phyloP scores from a whole-genome alignment of 2,329 filamentous ascomycete genomes.

The Lecanoromycetidae sp. region DNA sequence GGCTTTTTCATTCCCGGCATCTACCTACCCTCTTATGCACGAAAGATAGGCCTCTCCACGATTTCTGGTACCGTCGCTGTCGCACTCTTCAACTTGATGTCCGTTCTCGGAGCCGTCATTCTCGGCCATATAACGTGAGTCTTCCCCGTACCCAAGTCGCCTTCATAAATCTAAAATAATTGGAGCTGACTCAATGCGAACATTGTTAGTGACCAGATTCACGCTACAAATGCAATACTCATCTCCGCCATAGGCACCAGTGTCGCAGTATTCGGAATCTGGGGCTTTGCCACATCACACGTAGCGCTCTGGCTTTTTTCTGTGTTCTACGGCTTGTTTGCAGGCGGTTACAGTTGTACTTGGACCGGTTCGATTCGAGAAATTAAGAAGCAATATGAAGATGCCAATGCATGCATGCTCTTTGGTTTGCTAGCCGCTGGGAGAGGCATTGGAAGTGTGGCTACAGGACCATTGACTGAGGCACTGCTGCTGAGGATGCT shows the following conservation, averaged over 20 bases:
- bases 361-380: constrained; percentile 37
- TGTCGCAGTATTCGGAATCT: constrained; percentile 33
- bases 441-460: constrained; percentile 40
- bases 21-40: constrained; percentile 30
- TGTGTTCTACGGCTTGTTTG: constrained; percentile 35
- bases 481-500: constrained; percentile 28
- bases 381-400: constrained; percentile 26
- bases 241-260: constrained; percentile 32
- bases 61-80: constrained; percentile 25
- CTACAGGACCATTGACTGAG: constrained; percentile 41
- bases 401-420: constrained; percentile 36
- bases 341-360: constrained; percentile 31
- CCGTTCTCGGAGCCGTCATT: constrained; percentile 22
- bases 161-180: too few relatives aligned
- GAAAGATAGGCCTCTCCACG: constrained; percentile 22
- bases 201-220: constrained; percentile 31
- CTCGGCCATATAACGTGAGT: neutral
- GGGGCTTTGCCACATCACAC: constrained; percentile 36
- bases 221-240: constrained; percentile 31
- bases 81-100: constrained; percentile 24
- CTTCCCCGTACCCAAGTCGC: constrained; percentile 22
- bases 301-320: constrained; percentile 31
- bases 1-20: constrained; percentile 30
- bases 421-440: constrained; percentile 38
- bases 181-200: constrained; percentile 18